Base-by-base conservation (phyloP, 106 monocot species). In the Gastrodia elata region DNA sequence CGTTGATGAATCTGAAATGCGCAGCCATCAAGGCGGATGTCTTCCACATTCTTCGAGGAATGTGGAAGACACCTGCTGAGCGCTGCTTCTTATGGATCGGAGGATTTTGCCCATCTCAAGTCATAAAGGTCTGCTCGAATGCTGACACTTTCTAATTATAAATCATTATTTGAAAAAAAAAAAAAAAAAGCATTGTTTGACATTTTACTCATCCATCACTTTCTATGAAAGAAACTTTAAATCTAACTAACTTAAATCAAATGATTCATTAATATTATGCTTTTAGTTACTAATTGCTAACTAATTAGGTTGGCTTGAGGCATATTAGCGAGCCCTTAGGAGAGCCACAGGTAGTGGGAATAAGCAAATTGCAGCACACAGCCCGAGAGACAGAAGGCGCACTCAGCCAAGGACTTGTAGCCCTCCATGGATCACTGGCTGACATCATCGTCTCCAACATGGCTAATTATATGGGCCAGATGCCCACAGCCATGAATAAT, bases 301-400 rank as follows among this genome's bases (percentile, higher is more conserved):
- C n/a, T n/a, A n/a, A 52, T 52, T 52, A 94, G 94, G 77, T 91
- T 42, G 49, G 91, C 33, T 81, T 81, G n/a, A 77, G 78, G 41
- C 94, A 91, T 39, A 83, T 95, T 26, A n/a, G n/a, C n/a, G 95
- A 96, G 39, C 95, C 92, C 1, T 77, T 92, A 56, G 84, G 92
- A 11, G 95, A 96, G 49, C 89, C 87, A 33, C 95, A 96, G 75
- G 32, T 96, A 65, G 80, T 96, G 85, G 95, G 95, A 22, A 81
- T 96, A 48, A 92, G 95, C 38, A 92, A 86, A 75, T 92, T 96
- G 25, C 95, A 90, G 71, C 95, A 92, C 64, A 88, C 95, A 26
- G 82, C 90, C 13, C 89, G 86, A 71, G 87, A 96, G 74, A 89
- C 89, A 0, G 95, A 96, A 76, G 95, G 92, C 68, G 95, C 95